A percentile compares a stretch with the other conserved stretches of the same genome.
phyloP scores from a whole-genome alignment of 2,329 filamentous ascomycete genomes.

The Aspergillus floridensis region DNA sequence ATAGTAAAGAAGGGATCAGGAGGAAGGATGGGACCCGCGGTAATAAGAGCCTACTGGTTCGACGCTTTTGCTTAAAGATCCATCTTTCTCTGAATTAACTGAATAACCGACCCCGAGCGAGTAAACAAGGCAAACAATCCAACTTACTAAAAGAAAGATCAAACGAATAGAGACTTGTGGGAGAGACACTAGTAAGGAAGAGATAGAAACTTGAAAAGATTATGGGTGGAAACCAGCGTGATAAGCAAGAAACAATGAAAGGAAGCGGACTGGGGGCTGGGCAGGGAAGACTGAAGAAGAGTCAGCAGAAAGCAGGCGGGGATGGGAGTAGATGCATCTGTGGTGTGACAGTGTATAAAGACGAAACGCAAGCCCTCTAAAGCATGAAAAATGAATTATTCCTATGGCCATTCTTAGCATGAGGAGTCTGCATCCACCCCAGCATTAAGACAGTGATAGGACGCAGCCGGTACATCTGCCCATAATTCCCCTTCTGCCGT shows the following conservation, averaged over 20 bases:
- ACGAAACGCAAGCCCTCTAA: constrained; percentile 34
- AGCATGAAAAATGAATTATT: constrained; percentile 28
- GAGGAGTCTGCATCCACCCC: neutral
- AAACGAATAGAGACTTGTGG: constrained; percentile 17
- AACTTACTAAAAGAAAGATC: constrained; percentile 30
- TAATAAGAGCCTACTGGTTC: neutral
- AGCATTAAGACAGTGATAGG: constrained; percentile 1
- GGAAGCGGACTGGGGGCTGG: constrained; percentile 10
- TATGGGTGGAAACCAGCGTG: neutral
- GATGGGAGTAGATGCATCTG: constrained; percentile 16
- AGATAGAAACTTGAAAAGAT: constrained; percentile 15
- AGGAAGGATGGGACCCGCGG: neutral
- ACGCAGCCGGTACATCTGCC: constrained; percentile 2
- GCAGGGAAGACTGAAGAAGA: constrained; percentile 20
- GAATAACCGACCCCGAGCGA: constrained; percentile 29
- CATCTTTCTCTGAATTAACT: constrained; percentile 34
- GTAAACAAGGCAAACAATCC: constrained; percentile 32
- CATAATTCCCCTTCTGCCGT: neutral
- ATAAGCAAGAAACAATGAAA: constrained; percentile 22
- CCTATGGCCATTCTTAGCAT: constrained; percentile 17
- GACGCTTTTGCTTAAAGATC: constrained; percentile 15
- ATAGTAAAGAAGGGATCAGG: no score
- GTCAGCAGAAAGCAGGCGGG: neutral
- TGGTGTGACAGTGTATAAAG: constrained; percentile 29
- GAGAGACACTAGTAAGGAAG: constrained; percentile 12